phyloP scores from a whole-genome alignment of 371 early-diverging fungal species.

The Mortierella sp. region DNA sequence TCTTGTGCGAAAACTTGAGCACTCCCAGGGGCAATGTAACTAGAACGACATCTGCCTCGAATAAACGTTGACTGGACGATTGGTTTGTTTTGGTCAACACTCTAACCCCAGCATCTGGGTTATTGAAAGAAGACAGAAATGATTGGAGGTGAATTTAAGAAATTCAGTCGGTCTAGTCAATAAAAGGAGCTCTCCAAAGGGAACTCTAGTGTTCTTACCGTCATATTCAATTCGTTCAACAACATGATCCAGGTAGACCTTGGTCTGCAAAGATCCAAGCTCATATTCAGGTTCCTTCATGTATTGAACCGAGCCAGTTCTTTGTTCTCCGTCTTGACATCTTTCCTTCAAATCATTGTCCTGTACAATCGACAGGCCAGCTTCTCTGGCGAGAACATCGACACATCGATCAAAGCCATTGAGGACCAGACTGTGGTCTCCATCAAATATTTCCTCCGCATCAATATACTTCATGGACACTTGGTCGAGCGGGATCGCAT shows the following conservation, averaged over 20 bases:
- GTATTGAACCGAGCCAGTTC: too few species aligned
- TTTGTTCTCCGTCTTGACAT: too few species aligned
- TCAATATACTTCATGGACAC: conserved; percentile 51
- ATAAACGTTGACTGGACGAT: conserved; percentile 11
- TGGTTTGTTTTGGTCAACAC: conserved; percentile 17
- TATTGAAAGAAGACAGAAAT: neutral
- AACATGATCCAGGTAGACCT: conserved; percentile 33
- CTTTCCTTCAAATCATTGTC: conserved; percentile 13
- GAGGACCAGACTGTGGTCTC: conserved; percentile 39
- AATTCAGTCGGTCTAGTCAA: neutral
- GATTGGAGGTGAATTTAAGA: neutral
- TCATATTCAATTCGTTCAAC: conserved; percentile 46
- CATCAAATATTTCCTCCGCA: conserved; percentile 40
- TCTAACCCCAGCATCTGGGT: conserved; percentile 17
- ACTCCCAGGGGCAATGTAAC: conserved; percentile 50
- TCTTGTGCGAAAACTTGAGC: conserved; percentile 23
- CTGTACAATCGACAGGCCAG: too few species aligned
- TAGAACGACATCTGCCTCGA: conserved; percentile 34
- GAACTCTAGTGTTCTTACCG: conserved; percentile 15
- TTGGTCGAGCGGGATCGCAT: conserved; percentile 42
- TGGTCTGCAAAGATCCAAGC: neutral
- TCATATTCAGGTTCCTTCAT: too few species aligned
- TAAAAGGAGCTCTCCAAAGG: neutral
- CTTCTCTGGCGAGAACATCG: conserved; percentile 19
- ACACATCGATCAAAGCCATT: conserved; percentile 47